Evolutionary conservation across 768 basidiomycete genomes (phyloP).

Genomic region (Clitopilus passeckerianus): DNA sequence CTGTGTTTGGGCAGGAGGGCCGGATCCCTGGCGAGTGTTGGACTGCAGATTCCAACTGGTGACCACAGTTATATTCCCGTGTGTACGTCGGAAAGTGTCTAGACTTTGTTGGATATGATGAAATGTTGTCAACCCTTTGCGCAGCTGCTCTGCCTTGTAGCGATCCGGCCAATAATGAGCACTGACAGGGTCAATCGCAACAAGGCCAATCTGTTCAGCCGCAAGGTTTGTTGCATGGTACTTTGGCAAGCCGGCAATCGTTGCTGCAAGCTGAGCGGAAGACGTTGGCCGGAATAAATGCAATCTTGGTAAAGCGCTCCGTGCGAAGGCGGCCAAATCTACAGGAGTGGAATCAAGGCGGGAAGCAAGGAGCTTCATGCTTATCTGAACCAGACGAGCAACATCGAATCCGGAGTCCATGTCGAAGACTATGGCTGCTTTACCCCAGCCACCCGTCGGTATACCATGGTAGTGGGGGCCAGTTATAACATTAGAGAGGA

Average conservation of each 20-base stretch:
- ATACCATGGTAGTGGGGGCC: constrained; percentile 31
- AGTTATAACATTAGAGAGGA: constrained; percentile 55
- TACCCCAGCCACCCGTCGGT: constrained; percentile 53
- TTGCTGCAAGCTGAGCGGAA: constrained; percentile 63
- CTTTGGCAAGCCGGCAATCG: constrained; percentile 51
- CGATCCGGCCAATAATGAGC: constrained; percentile 78
- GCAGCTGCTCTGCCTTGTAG: constrained; percentile 42
- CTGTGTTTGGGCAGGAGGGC: neutral
- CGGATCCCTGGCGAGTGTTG: neutral
- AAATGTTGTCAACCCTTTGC: constrained; percentile 23
- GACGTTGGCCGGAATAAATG: constrained; percentile 70
- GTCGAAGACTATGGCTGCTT: constrained; percentile 66
- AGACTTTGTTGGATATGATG: constrained; percentile 45
- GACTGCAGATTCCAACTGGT: constrained; percentile 57
- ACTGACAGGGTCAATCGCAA: constrained; percentile 75
- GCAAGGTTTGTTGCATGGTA: constrained; percentile 47
- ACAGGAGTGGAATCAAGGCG: constrained; percentile 33
- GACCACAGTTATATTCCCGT: constrained; percentile 46
- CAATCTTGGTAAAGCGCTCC: constrained; percentile 43
- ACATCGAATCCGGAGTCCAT: constrained; percentile 64
- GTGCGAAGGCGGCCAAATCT: constrained; percentile 21
- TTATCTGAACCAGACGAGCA: constrained; percentile 43
- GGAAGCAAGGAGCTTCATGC: constrained; percentile 25
- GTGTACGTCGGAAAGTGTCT: constrained; percentile 39
- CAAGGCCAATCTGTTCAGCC: constrained; percentile 52